These are phyloP conservation scores for Suillus subluteus DNA, from an alignment of 768 basidiomycete species.

Conservation along the genomic window DNA sequence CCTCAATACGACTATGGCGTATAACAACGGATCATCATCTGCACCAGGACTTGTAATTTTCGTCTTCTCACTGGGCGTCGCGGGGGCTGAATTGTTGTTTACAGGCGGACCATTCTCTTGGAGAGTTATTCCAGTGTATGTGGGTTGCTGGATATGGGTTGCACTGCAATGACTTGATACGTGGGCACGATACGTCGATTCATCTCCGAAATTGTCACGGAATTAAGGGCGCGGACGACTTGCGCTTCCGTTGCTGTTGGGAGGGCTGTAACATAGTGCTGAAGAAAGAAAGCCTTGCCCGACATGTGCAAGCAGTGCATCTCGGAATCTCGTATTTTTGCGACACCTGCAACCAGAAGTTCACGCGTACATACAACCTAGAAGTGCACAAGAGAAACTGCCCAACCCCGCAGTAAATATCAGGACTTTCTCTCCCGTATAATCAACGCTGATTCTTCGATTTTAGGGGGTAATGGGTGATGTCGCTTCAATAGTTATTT, in stretches of 20 bases:
- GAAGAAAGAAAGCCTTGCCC: slow-evolving; percentile 29
- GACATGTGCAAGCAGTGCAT: slow-evolving; percentile 30
- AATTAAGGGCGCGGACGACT: slow-evolving; percentile 21
- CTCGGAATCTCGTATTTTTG: slow-evolving; percentile 29
- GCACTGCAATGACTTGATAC: neutral
- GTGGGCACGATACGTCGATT: slow-evolving; percentile 10
- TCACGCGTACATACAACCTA: slow-evolving; percentile 27
- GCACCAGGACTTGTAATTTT: neutral
- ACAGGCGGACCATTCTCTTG: neutral
- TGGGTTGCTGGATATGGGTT: neutral
- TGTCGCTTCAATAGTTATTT: neutral
- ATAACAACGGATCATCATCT: neutral
- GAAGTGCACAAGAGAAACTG: slow-evolving; percentile 22
- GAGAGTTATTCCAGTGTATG: neutral
- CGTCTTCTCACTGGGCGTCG: neutral
- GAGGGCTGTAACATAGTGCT: slow-evolving; percentile 15
- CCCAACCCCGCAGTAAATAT: neutral
- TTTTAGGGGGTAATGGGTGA: neutral
- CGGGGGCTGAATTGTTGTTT: neutral
- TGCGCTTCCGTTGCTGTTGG: slow-evolving; percentile 23
- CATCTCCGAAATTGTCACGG: slow-evolving; percentile 28
- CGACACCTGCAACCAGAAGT: slow-evolving; percentile 17
- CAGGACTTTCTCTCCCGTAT: neutral
- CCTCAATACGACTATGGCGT: neutral
- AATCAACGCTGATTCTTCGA: neutral